phyloP scores from a whole-genome alignment of 352 stramenopile genomes.

The Pythium chondricola region DNA sequence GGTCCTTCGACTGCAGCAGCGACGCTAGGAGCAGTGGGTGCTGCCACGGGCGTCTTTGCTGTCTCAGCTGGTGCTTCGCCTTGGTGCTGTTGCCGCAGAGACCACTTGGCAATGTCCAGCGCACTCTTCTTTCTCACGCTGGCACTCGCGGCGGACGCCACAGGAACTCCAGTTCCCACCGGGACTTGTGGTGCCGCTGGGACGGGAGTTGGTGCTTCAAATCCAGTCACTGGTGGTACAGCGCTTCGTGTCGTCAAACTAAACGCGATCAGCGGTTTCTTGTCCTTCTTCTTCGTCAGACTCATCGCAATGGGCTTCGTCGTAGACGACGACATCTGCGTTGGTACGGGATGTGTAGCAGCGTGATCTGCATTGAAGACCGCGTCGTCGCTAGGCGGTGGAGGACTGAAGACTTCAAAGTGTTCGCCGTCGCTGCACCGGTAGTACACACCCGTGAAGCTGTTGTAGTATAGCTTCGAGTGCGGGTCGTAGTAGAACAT shows the following conservation, averaged over 20 bases:
- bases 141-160: constrained; percentile 13
- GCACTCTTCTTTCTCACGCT: constrained; percentile 68
- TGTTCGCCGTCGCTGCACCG: constrained; percentile 22
- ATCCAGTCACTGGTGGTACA: background rate
- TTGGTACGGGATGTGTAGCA: too few relatives aligned
- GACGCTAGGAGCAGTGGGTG: constrained; percentile 1
- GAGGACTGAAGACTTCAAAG: constrained; percentile 46
- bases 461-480: constrained; percentile 71
- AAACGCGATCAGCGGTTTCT: constrained; percentile 71
- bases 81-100: constrained; percentile 38
- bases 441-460: constrained; percentile 66
- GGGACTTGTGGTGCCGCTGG: background rate
- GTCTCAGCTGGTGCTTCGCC: constrained; percentile 5
- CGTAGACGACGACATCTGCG: background rate
- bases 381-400: constrained; percentile 39
- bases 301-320: constrained; percentile 8
- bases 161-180: constrained; percentile 6
- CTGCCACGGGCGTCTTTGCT: background rate
- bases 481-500: constrained; percentile 83
- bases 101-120: constrained; percentile 83
- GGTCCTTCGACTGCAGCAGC: constrained; percentile 38
- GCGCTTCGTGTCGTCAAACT: constrained; percentile 27
- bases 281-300: constrained; percentile 45
- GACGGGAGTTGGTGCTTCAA: background rate
- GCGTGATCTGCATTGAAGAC: background rate